Base-by-base conservation (phyloP, 768 basidiomycete genomes). In the Cystobasidium ongulense region DNA sequence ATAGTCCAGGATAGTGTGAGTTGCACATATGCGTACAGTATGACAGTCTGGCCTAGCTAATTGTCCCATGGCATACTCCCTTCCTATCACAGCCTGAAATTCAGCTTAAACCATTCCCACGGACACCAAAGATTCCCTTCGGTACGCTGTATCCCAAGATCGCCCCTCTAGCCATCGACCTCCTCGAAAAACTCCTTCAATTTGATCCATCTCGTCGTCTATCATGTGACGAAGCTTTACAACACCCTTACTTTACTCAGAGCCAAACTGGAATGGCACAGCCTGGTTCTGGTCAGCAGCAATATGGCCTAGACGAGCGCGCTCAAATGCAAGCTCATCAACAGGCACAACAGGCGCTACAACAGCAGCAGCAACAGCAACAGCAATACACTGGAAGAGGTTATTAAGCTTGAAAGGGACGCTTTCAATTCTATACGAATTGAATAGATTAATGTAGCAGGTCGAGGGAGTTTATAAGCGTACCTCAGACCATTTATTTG, bases 191-290 rank as follows among this genome's bases (percentile, higher is more conserved):
- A 61, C 87, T 98, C 53, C 86, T 99, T 59, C 93, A 97, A 79
- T 99, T 98, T 79, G 96, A 98, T 79, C 96, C 96, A 1, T 85
- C 88, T 33, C 89, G 92, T 78, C 89, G 96, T 67, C 87, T 94
- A 57, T 90, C 92, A 15, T 95, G 95, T 29, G 88, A 88, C 11
- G 90, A 97, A 54, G 93, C 95, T 0, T 86, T 98, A 71, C 87
- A 86, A 8, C 96, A 99, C 78, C 90, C 92, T 0, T 97, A 97
- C 81, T 96, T 97, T 82, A 71, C 54, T 21, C 31, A 17, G 1
- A 52, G 68, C 10, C 68, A 46, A 21, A 59, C 52, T 10, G 53
- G 18, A 52, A 52, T 46, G 33, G 38, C 33, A 13, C 68, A 46
- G 11, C 59, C 59, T 52, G 46, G 25, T 15, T 27, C 53, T 1